Evolutionary conservation across 345 rosid species (phyloP).

Genomic region (Salix caprea): DNA sequence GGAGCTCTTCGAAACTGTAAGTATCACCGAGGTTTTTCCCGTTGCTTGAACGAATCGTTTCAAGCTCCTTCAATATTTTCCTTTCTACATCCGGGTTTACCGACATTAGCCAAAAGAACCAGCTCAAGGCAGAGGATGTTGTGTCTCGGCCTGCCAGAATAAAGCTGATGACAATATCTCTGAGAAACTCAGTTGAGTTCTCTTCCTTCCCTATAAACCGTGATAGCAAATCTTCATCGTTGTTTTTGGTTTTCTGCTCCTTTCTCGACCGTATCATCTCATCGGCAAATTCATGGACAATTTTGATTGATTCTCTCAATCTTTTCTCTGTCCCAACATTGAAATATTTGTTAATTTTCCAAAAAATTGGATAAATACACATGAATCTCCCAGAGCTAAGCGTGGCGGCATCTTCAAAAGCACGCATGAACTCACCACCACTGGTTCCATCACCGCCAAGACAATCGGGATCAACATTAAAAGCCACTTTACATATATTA

Average conservation of each 20-base stretch:
- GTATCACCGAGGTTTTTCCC: not conserved
- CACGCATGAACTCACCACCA: slow-evolving; percentile 17
- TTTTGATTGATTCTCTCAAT: slow-evolving; percentile 5
- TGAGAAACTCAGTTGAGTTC: slow-evolving; percentile 7
- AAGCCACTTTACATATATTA: slow-evolving; percentile 29
- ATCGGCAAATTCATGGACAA: slow-evolving; percentile 10
- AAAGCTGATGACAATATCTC: slow-evolving; percentile 20
- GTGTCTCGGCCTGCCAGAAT: slow-evolving; percentile 25
- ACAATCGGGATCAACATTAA: slow-evolving; percentile 18
- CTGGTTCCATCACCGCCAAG: slow-evolving; percentile 12
- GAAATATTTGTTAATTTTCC: slow-evolving; percentile 10
- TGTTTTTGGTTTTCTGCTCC: not conserved
- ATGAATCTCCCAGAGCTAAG: slow-evolving; percentile 22
- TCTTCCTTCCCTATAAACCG: slow-evolving; percentile 6
- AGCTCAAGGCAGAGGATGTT: slow-evolving; percentile 11
- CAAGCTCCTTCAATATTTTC: slow-evolving; percentile 10
- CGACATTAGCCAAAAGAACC: slow-evolving; percentile 22
- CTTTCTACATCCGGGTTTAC: slow-evolving; percentile 6
- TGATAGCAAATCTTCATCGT: slow-evolving; percentile 18
- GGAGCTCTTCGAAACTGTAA: slow-evolving; percentile 7
- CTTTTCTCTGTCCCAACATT: slow-evolving; percentile 4
- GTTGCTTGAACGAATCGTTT: not conserved
- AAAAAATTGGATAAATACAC: not conserved
- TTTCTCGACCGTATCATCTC: slow-evolving; percentile 14
- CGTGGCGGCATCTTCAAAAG: slow-evolving; percentile 23